Conservation (phyloP, 2,329 filamentous ascomycete genomes). For the Stemphylium vesicarium region DNA sequence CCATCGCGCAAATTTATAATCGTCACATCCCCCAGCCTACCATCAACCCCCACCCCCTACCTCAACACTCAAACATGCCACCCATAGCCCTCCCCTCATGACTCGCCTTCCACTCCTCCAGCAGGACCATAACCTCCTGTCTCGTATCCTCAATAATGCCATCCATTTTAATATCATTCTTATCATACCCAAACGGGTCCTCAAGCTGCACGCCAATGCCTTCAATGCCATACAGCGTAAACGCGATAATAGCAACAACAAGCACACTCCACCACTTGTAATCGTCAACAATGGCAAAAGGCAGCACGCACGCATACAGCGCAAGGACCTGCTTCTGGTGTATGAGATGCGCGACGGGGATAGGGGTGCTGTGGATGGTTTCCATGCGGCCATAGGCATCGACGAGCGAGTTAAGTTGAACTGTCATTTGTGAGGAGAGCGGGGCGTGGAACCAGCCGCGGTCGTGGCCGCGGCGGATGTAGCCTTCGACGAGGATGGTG, state of each 20-base stretch:
- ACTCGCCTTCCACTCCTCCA: slow-evolving; percentile 63
- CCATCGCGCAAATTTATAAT: no score
- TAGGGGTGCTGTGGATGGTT: slow-evolving; percentile 68
- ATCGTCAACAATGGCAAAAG: slow-evolving; percentile 68
- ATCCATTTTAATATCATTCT: slow-evolving; percentile 73
- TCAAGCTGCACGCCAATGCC: slow-evolving; percentile 69
- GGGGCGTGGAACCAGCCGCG: slow-evolving; percentile 67
- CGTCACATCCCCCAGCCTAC: no score
- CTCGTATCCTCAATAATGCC: slow-evolving; percentile 67
- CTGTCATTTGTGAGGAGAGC: slow-evolving; percentile 63
- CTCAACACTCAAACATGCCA: slow-evolving; percentile 42
- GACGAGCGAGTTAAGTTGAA: slow-evolving; percentile 62
- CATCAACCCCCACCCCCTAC: background rate
- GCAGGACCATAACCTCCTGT: slow-evolving; percentile 63
- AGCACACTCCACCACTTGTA: slow-evolving; percentile 68
- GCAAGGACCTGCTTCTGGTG: slow-evolving; percentile 69
- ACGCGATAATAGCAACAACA: slow-evolving; percentile 65
- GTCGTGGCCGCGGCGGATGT: slow-evolving; percentile 63
- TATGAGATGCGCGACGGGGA: slow-evolving; percentile 70
- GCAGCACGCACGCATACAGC: slow-evolving; percentile 65
- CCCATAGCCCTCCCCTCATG: slow-evolving; percentile 38
- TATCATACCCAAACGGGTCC: slow-evolving; percentile 70
- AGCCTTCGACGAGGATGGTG: slow-evolving; percentile 65
- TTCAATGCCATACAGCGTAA: slow-evolving; percentile 69
- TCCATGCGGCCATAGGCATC: slow-evolving; percentile 69